Base-by-base conservation (phyloP, 768 basidiomycete species). In the Lentinula aciculospora region DNA sequence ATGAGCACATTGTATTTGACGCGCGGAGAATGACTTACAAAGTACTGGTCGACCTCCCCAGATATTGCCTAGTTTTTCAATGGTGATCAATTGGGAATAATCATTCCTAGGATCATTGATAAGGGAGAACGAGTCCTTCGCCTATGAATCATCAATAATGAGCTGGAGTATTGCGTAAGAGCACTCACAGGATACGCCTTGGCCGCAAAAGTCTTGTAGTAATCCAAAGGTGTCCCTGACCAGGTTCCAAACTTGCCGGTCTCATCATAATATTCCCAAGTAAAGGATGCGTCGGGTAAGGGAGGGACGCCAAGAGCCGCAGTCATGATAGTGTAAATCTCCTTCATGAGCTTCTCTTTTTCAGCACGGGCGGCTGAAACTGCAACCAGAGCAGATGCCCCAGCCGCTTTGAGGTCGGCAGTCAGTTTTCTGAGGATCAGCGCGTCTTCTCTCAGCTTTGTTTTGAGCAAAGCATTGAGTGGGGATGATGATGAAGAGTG, bases 41-140 rank as follows among this genome's bases (percentile, higher is more conserved):
- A 87, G 79, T 25, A 98, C 86, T 17, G 87, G 82, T 4, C 92
- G 79, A 4, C 86, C 93, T 60, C 89, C 90, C 87, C 89, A 93
- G 51, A 98, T 75, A 65, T 98, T 98, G 15, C 95, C 95, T 34
- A 98, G 84, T 65, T 91, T 88, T 65, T 95, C 86, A 17, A 98
- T 94, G 1, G 93, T 93, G 74, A 95, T 95, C 15, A 96, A 78
- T 70, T 85, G 88, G 50, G 79, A 80, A 69, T 88, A 93, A 19
- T 75, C 75, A 67, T 98, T 95, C 25, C 96, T 82, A 9, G 96
- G 95, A 68, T 98, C 96, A 65, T 98, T 88, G 70, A 98, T 93
- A 12, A 98, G 80, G 36, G 94, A 96, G 79, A 98, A 96, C 2
- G 80, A 86, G 25, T 94, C 89, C 3, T 76, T 67, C 2, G 86